Evolutionary conservation across 2,329 filamentous ascomycete species (phyloP).

Genomic region (Ascochyta lentis): DNA sequence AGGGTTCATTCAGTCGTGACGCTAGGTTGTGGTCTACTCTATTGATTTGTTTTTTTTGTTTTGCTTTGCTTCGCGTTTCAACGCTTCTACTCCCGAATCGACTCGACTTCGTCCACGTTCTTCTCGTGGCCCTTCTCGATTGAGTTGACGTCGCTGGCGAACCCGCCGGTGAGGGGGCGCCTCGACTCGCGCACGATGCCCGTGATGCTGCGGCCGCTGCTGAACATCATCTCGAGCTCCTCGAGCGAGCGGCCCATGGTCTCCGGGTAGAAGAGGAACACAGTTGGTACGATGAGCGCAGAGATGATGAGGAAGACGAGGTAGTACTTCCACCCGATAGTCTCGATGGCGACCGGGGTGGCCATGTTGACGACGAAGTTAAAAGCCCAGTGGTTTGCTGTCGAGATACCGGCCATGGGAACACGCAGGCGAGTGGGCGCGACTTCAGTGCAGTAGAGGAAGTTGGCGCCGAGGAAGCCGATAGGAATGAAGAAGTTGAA

Average conservation of each 20-base stretch:
- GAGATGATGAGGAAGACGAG: slow-evolving; percentile 59
- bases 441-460: slow-evolving; percentile 66
- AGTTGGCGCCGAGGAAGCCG: slow-evolving; percentile 66
- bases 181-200: slow-evolving; percentile 33
- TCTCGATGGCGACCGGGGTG: slow-evolving; percentile 54
- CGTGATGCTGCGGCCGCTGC: slow-evolving; percentile 44
- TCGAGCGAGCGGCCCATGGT: slow-evolving; percentile 61
- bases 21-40: background rate
- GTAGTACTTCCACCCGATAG: slow-evolving; percentile 61
- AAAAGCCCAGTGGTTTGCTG: slow-evolving; percentile 62
- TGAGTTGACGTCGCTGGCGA: slow-evolving; percentile 2
- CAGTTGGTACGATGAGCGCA: slow-evolving; percentile 54
- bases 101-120: slow-evolving; percentile 10
- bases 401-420: slow-evolving; percentile 64
- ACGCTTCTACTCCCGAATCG: background rate
- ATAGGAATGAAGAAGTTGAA: slow-evolving; percentile 68
- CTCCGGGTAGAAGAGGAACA: slow-evolving; percentile 56
- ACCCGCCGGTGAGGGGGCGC: slow-evolving; percentile 10
- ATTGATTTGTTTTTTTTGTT: background rate
- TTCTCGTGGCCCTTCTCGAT: slow-evolving; percentile 14
- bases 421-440: slow-evolving; percentile 61
- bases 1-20: slow-evolving; percentile 11
- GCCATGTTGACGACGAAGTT: slow-evolving; percentile 39
- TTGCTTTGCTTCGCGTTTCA: background rate
- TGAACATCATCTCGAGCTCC: slow-evolving; percentile 52